Evolutionary conservation across 768 basidiomycete species (phyloP).

Genomic region (Collybia sordida): DNA sequence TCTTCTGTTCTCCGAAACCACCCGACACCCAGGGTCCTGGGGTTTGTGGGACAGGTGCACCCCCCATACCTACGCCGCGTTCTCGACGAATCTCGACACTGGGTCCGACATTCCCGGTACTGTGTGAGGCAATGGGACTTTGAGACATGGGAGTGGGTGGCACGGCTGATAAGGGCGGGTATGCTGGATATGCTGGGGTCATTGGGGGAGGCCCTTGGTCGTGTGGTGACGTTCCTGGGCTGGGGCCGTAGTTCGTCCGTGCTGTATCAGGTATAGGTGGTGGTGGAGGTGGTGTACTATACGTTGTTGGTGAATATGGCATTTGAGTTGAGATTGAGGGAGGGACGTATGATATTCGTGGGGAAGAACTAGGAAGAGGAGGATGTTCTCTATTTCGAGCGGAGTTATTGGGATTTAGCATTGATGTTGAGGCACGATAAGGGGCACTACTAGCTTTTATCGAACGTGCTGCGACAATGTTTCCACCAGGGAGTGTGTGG

Average conservation of each 20-base stretch:
- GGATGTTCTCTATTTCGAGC: conserved; percentile 20
- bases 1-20: conserved; percentile 39
- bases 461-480: conserved; percentile 28
- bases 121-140: conserved; percentile 51
- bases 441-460: conserved; percentile 14
- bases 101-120: conserved; percentile 48
- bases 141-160: conserved; percentile 57
- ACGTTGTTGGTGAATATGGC: conserved; percentile 54
- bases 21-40: conserved; percentile 54
- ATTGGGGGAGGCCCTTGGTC: conserved; percentile 36
- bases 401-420: conserved; percentile 18
- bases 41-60: conserved; percentile 43
- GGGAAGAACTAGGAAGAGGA: conserved; percentile 22
- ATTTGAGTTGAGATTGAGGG: conserved; percentile 34
- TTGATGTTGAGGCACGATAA: conserved; percentile 19
- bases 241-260: neutral
- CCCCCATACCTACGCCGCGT: conserved; percentile 38
- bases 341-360: conserved; percentile 30
- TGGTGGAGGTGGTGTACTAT: conserved; percentile 43
- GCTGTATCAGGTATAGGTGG: conserved; percentile 13
- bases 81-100: conserved; percentile 71
- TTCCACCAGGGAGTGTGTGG: conserved; percentile 44
- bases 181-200: conserved; percentile 77
- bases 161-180: conserved; percentile 44
- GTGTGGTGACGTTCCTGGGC: conserved; percentile 2